Conservation (phyloP, 208 protist species). For the Acanthamoeba culbertsoni region DNA sequence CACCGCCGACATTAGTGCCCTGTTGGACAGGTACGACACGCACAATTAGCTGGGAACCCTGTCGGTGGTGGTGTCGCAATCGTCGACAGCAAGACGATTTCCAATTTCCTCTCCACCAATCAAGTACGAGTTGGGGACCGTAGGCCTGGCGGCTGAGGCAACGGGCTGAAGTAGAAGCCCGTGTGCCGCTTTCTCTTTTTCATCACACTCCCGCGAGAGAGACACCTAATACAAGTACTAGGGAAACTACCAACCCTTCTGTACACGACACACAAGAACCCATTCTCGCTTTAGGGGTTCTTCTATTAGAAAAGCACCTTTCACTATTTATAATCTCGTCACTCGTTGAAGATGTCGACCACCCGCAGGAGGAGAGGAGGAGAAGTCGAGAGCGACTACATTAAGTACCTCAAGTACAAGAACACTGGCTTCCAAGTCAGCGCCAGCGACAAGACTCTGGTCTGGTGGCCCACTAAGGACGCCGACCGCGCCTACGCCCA, state of each 20-base stretch:
- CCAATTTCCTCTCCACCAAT: not conserved
- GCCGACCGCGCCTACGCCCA: slow-evolving; percentile 62
- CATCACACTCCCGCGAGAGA: not conserved
- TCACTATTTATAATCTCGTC: not conserved
- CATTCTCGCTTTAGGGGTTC: not conserved
- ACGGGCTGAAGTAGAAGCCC: not conserved
- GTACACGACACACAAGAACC: not conserved
- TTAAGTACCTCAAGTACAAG: slow-evolving; percentile 72
- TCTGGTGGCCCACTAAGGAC: slow-evolving; percentile 75
- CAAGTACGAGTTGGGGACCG: not conserved
- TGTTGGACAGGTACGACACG: not conserved
- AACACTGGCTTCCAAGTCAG: slow-evolving; percentile 63
- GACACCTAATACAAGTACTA: no score
- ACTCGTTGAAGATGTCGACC: slow-evolving; percentile 19
- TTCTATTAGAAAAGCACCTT: not conserved
- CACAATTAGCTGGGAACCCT: accelerated
- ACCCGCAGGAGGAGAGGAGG: not conserved
- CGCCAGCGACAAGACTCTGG: slow-evolving; percentile 70
- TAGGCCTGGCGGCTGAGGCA: not conserved
- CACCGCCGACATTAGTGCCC: not conserved
- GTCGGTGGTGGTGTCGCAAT: not conserved
- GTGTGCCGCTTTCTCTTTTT: not conserved
- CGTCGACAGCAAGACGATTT: not conserved
- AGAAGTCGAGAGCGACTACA: slow-evolving; percentile 64
- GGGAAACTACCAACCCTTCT: not conserved